Evolutionary conservation across 176 grass and related monocot genomes (phyloP), one percentile per base, ranked within the genome.

Genomic region (Triticum aestivum): DNA sequence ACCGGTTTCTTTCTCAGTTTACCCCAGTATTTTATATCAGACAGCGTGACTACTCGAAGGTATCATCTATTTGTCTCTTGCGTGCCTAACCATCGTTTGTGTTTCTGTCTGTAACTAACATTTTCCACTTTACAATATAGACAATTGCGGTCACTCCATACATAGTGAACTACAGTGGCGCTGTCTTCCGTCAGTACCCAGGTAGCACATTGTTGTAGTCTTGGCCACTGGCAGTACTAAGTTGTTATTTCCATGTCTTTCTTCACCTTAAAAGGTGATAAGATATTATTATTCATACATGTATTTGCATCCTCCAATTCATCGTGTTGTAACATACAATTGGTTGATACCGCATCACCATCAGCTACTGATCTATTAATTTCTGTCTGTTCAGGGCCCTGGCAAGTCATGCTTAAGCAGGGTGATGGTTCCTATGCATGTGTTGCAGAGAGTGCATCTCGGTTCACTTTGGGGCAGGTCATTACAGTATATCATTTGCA

Each of bases 351-450:
- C 4, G 32, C 71, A 49, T 47, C 45, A 33, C 2, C 34, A 21
- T n/a, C 27, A 79, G 54, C 66, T 80, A 69, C 61, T 77, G 26
- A 81, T 33, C 0, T 76, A 77, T n/a, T 61, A 30, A 61, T 8
- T 59, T 71, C 44, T 89, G 23, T 42, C 79, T 91, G 49, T 90
- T 79, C 86, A 98, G 96, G 91, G 54, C 96, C 96, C 47, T 94
- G 96, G 96, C 96, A 96, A 69, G 93, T 98, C 34, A 98, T 98
- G 93, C 91, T 98, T 87, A 98, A 92, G 80, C 93, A 98, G 79
- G 62, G 82, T 44, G 90, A 96, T 84, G 92, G 88, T 68, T 98
- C 96, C n/a, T 96, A 95, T 80, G 96, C 96, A 82, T 98, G 96
- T 35, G 90, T 98, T 81, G 93, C 93, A 63, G 96, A 98, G 88